Evolutionary conservation across 257 asterid species (phyloP).

Genomic region (Sherardia arvensis): DNA sequence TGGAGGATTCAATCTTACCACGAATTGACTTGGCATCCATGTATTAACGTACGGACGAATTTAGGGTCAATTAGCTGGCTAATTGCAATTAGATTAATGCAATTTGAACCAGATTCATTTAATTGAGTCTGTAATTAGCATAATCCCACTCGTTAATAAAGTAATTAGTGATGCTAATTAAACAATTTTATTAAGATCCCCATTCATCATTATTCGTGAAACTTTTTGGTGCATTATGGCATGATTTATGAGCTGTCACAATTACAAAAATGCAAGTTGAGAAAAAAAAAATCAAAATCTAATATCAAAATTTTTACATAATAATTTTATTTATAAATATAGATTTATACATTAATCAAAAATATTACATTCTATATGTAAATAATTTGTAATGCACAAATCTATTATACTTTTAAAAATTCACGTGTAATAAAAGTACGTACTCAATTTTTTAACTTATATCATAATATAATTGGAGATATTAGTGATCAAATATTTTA

Average conservation of each 20-base stretch:
- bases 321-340: too few species aligned
- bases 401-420: too few species aligned
- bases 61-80: neutral
- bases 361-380: too few species aligned
- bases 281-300: too few species aligned
- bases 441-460: too few species aligned
- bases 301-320: too few species aligned
- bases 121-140: neutral
- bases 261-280: neutral
- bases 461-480: too few species aligned
- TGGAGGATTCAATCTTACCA: neutral
- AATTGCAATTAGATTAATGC: neutral
- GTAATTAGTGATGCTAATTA: neutral
- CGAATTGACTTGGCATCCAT: neutral
- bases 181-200: neutral
- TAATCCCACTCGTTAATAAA: neutral
- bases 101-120: neutral
- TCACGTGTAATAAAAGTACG: too few species aligned
- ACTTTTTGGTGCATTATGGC: neutral
- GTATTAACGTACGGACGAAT: neutral
- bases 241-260: conserved; percentile 1
- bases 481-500: too few species aligned
- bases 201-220: neutral
- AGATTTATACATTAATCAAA: too few species aligned
- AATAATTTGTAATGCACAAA: too few species aligned